phyloP scores from a whole-genome alignment of 768 basidiomycete species.

The Pulveroboletus sp. region DNA sequence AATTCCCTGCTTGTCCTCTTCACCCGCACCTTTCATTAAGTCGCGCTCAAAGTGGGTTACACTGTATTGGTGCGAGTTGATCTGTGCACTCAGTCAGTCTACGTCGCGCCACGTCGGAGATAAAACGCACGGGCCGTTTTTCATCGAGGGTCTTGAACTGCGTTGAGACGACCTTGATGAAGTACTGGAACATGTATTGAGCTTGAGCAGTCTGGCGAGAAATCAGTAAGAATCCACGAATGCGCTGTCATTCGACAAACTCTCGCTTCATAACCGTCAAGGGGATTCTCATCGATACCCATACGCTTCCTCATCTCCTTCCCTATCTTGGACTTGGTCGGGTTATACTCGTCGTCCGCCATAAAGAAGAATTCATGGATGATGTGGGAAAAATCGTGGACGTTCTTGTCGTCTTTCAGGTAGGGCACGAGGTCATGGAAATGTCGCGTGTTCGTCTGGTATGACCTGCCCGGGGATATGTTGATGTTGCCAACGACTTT shows the following conservation, averaged over 20 bases:
- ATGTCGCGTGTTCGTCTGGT: slow-evolving; percentile 78
- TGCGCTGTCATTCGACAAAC: slow-evolving; percentile 35
- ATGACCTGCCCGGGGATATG: slow-evolving; percentile 91
- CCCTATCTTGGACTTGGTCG: slow-evolving; percentile 57
- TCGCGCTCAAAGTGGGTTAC: slow-evolving; percentile 96
- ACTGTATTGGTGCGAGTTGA: slow-evolving; percentile 93
- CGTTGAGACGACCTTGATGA: slow-evolving; percentile 97
- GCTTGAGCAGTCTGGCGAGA: slow-evolving; percentile 59
- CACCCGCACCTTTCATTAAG: slow-evolving; percentile 56
- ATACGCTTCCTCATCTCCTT: slow-evolving; percentile 65
- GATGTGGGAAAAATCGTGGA: slow-evolving; percentile 90
- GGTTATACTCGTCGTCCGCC: slow-evolving; percentile 80
- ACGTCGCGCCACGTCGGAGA: neutral
- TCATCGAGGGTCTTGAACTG: slow-evolving; percentile 84
- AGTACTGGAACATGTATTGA: slow-evolving; percentile 98
- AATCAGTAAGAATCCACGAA: slow-evolving; percentile 4
- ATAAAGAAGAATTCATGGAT: slow-evolving; percentile 77
- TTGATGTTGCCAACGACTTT: slow-evolving; percentile 96
- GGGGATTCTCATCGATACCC: slow-evolving; percentile 70
- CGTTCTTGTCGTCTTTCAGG: slow-evolving; percentile 79
- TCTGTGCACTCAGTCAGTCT: slow-evolving; percentile 35
- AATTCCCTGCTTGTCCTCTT: slow-evolving; percentile 58
- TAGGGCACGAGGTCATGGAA: slow-evolving; percentile 92
- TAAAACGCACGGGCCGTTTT: slow-evolving; percentile 49
- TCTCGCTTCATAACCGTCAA: slow-evolving; percentile 61